Evolutionary conservation across 2,329 filamentous ascomycete species (phyloP).

Genomic region (Elsinoe batatas): DNA sequence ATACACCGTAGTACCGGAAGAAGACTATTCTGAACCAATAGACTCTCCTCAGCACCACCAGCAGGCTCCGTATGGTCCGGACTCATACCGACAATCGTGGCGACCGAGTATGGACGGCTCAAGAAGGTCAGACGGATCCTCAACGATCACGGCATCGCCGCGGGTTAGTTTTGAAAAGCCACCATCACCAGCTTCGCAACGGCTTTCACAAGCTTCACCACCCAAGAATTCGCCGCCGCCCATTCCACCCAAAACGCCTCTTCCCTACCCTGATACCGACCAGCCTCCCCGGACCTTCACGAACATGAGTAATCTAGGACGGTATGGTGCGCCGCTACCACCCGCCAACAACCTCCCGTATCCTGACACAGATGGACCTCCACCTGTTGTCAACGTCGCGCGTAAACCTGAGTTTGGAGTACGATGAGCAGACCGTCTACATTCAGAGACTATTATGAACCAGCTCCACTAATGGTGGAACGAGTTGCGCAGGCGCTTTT

Average conservation of each 20-base stretch:
- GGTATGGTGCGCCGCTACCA: slow-evolving; percentile 9
- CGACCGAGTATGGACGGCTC: slow-evolving; percentile 14
- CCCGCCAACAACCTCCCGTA: slow-evolving; percentile 51
- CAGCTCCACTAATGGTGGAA: background rate
- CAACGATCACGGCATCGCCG: slow-evolving; percentile 21
- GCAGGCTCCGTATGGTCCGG: slow-evolving; percentile 8
- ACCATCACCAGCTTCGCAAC: slow-evolving; percentile 8
- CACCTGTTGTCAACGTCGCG: slow-evolving; percentile 75
- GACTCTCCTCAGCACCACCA: slow-evolving; percentile 19
- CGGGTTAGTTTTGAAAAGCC: slow-evolving; percentile 27
- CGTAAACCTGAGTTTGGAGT: slow-evolving; percentile 67
- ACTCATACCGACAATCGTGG: slow-evolving; percentile 13
- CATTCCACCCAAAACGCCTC: slow-evolving; percentile 54
- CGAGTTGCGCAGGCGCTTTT: background rate
- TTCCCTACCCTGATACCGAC: slow-evolving; percentile 18
- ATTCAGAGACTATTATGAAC: background rate
- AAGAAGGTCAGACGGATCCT: slow-evolving; percentile 14
- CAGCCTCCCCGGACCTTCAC: slow-evolving; percentile 23
- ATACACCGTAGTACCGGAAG: slow-evolving; percentile 52
- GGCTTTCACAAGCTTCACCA: background rate
- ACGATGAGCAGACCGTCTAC: slow-evolving; percentile 27
- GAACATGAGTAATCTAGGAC: slow-evolving; percentile 25
- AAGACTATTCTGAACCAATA: slow-evolving; percentile 46
- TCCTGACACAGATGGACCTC: slow-evolving; percentile 68
- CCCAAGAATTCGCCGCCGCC: slow-evolving; percentile 46